Evolutionary conservation across 768 basidiomycete genomes (phyloP).

Genomic region (Polyporus arcularius): DNA sequence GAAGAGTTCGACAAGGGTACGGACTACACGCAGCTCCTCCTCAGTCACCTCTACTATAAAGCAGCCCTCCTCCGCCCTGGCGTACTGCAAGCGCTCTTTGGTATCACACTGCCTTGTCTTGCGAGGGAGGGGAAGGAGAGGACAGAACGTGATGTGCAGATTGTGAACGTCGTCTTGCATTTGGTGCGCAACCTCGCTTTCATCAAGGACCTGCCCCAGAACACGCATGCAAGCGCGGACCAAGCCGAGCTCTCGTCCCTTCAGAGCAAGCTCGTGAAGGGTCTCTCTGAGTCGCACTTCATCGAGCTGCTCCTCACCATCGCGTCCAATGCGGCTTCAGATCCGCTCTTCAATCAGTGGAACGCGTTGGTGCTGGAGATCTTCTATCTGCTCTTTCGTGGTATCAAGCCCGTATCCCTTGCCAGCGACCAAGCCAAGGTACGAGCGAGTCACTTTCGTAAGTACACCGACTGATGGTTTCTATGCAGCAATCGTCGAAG

Average conservation of each 20-base stretch:
- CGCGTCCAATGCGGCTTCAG: slow-evolving; percentile 72
- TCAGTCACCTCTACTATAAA: slow-evolving; percentile 90
- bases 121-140: slow-evolving; percentile 71
- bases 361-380: slow-evolving; percentile 94
- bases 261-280: slow-evolving; percentile 74
- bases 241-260: slow-evolving; percentile 77
- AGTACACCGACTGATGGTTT: slow-evolving; percentile 10
- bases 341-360: slow-evolving; percentile 80
- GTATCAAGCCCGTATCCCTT: slow-evolving; percentile 64
- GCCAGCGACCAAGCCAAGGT: slow-evolving; percentile 68
- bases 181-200: slow-evolving; percentile 92
- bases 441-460: slow-evolving; percentile 5
- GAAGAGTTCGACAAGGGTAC: slow-evolving; percentile 78
- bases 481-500: slow-evolving; percentile 60
- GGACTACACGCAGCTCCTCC: slow-evolving; percentile 84
- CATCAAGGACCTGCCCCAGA: slow-evolving; percentile 82
- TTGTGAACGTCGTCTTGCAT: slow-evolving; percentile 87
- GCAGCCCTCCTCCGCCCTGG: slow-evolving; percentile 68
- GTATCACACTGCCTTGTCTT: slow-evolving; percentile 76
- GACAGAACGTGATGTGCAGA: slow-evolving; percentile 76
- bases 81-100: slow-evolving; percentile 71
- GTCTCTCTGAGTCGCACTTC: slow-evolving; percentile 69
- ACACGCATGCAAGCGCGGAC: slow-evolving; percentile 72
- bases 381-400: slow-evolving; percentile 86
- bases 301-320: slow-evolving; percentile 83